Conservation (phyloP, 257 asterid species). For the Ophiorrhiza pumila region DNA sequence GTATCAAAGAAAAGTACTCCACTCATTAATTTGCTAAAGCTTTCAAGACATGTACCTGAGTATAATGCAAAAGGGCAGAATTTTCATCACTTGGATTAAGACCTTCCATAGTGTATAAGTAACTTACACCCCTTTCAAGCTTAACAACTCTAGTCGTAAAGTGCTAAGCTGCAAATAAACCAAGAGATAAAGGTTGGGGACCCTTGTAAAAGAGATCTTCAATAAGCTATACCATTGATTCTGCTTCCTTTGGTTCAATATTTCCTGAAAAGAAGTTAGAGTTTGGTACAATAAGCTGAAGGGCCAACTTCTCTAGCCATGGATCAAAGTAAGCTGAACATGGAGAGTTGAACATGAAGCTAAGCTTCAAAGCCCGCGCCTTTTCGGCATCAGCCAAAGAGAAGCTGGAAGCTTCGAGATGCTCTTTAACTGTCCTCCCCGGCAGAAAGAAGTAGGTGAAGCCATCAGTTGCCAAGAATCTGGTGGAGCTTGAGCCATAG, state of each 20-base stretch:
- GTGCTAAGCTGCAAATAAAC: conserved; percentile 80
- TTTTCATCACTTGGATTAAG: conserved; percentile 91
- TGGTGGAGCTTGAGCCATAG: too few species aligned
- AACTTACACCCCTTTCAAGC: conserved; percentile 66
- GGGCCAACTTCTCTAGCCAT: too few species aligned
- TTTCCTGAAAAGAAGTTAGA: conserved; percentile 58
- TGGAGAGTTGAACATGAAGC: conserved; percentile 58
- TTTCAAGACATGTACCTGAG: conserved; percentile 56
- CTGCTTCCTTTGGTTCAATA: conserved; percentile 72
- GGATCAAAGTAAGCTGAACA: too few species aligned
- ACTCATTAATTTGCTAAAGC: neutral
- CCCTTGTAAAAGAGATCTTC: conserved; percentile 77
- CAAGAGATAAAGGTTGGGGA: conserved; percentile 55
- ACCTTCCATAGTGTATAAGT: conserved; percentile 63
- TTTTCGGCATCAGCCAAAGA: conserved; percentile 59
- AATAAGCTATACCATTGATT: conserved; percentile 58
- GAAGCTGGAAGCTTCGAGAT: conserved; percentile 61
- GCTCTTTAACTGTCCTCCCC: conserved; percentile 50
- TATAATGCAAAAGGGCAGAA: conserved; percentile 87
- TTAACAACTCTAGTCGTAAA: conserved; percentile 73
- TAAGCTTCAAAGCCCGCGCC: conserved; percentile 61
- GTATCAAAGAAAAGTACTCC: neutral
- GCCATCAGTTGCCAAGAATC: conserved; percentile 60
- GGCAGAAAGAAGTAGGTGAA: conserved; percentile 79
- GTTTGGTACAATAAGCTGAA: conserved; percentile 11